A percentile compares a stretch with the other conserved stretches of the same genome.
phyloP scores from a whole-genome alignment of 208 protist genomes.

The Acanthamoeba healyi region DNA sequence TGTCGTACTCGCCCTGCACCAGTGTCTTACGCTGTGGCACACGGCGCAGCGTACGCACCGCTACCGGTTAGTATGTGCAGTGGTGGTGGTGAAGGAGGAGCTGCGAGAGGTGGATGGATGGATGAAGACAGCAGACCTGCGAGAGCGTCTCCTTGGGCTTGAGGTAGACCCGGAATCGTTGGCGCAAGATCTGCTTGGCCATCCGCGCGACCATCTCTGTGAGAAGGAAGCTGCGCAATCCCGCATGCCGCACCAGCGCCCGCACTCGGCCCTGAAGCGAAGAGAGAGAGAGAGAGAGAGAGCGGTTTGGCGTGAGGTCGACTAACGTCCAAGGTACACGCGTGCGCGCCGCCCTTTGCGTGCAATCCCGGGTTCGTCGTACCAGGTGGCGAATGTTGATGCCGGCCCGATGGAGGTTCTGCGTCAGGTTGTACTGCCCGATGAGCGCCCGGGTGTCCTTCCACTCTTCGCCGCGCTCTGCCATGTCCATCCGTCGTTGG shows the following conservation, averaged over 20 bases:
- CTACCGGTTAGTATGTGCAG: too few relatives aligned
- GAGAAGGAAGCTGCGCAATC: slow-evolving; percentile 42
- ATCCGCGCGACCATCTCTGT: slow-evolving; percentile 65
- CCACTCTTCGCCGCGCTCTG: not conserved
- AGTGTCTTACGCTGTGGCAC: too few relatives aligned
- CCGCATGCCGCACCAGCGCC: slow-evolving; percentile 26
- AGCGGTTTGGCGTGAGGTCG: too few relatives aligned
- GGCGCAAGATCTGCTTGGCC: slow-evolving; percentile 57
- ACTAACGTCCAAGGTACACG: not conserved
- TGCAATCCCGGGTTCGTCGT: too few relatives aligned
- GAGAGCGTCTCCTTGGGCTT: not conserved
- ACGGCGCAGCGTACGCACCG: too few relatives aligned
- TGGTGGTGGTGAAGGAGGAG: too few relatives aligned
- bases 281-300: too few relatives aligned
- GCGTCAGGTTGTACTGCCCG: slow-evolving; percentile 35
- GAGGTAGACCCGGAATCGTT: slow-evolving; percentile 27
- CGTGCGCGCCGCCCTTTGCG: too few relatives aligned
- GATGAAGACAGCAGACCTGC: not conserved
- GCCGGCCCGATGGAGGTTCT: slow-evolving; percentile 39
- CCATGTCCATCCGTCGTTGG: slow-evolving; percentile 24
- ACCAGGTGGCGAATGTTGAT: slow-evolving; percentile 64
- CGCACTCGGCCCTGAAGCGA: slow-evolving; percentile 17
- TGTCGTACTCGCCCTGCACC: too few relatives aligned
- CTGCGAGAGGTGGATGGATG: too few relatives aligned
- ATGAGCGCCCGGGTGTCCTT: not conserved